Base-by-base conservation (phyloP, 2,329 filamentous ascomycete genomes). In the Apiospora sp. region DNA sequence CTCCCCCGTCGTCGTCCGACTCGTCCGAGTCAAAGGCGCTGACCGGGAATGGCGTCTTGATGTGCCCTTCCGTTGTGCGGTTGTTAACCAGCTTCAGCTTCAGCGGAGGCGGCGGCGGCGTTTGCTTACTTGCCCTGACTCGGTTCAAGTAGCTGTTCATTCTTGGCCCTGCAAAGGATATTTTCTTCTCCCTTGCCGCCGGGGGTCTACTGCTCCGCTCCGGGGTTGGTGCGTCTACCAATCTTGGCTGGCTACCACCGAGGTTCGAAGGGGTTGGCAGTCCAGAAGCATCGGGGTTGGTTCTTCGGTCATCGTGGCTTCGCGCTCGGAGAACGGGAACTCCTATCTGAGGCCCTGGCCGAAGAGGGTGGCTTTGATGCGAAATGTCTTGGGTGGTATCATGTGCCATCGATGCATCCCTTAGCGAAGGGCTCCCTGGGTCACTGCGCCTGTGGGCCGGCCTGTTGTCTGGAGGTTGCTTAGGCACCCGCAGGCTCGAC, bases 11-110 rank as follows among this genome's bases (percentile, higher is more conserved):
- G 54, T 58, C 73, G 34, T 74, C 73, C 43, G 71, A 70, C 37
- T 74, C 74, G 61, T 76, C 74, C 12, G 75, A 72, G 37, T 79
- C 76, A 46, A 76, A 78, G 1, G 71, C 70, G 71, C 76, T 79
- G 37, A 68, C 68, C 34, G 68, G 68, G 44, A 74, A 76, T 3
- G 75, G 73, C 49, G 75, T 75, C 72, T 74, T 76, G 58, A 72
- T 34, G 51, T 71, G 64, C 27, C 71, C 72, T 24, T 72, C 68
- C 10, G 58, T 34, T n/a, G 71, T 49, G n/a, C 27, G n/a, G 16
- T 27, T n/a, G 19, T 27, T 58, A 12, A 22, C 24, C 2, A 73
- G 72, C n/a, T 71, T 41, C 69, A 68, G 61, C 8, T 22, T 37
- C 19, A 48, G 46, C 8, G 68, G 48, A 10, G 68, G 22, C 19